A percentile compares a stretch with the other conserved stretches of the same genome.
Evolutionary conservation across 139 green algal species (phyloP).

Genomic region (Parachlorella kessleri): DNA sequence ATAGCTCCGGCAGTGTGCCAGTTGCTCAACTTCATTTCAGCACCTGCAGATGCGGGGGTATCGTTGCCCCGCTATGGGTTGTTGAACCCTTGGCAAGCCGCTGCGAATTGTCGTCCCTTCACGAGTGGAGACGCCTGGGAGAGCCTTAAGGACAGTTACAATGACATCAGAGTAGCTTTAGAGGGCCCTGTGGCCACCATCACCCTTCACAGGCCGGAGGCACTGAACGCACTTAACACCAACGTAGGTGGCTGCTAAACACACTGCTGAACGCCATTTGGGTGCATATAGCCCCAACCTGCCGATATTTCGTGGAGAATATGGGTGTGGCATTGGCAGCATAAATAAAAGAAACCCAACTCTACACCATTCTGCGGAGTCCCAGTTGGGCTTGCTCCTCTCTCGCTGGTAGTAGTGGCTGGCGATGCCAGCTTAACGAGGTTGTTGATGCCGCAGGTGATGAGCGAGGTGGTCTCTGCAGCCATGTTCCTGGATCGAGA

Average conservation of each 20-base stretch:
- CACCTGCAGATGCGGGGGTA: background rate
- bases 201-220: constrained; percentile 14
- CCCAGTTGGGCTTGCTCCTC: background rate
- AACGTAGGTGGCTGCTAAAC: background rate
- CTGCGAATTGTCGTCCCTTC: background rate
- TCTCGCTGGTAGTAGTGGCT: background rate
- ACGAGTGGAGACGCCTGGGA: constrained; percentile 3
- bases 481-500: constrained; percentile 24
- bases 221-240: constrained; percentile 24
- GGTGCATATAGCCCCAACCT: background rate
- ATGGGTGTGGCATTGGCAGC: background rate
- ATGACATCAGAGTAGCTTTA: constrained; percentile 3
- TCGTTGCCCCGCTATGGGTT: background rate
- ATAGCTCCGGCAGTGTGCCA: background rate
- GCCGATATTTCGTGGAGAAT: no score
- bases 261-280: background rate
- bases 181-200: background rate
- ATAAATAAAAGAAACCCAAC: background rate
- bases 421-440: background rate
- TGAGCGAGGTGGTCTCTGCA: constrained; percentile 13
- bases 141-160: background rate
- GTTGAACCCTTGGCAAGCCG: no score
- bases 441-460: background rate
- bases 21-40: background rate
- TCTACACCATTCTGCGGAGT: background rate